Percentiles rank a stretch among this genome's conserved stretches.
These are phyloP conservation scores for Bryum argenteum DNA, from an alignment of 225 moss, liverwort and hornwort genomes.

Conservation along the genomic window DNA sequence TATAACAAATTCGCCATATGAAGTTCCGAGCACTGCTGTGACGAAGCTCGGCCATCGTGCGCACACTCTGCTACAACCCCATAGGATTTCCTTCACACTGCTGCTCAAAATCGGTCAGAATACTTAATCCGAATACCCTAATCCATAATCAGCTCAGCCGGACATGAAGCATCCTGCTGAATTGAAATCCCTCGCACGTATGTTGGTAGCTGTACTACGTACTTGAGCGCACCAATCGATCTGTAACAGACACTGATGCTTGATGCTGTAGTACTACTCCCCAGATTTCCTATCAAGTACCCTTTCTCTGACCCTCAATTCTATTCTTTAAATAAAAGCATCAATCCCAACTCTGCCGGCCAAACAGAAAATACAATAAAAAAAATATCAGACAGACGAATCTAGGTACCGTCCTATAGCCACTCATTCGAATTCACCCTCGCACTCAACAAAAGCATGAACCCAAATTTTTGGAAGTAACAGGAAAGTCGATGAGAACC, in stretches of 20 bases:
- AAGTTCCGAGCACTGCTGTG: constrained; percentile 30
- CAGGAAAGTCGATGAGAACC: neutral
- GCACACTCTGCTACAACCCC: constrained; percentile 27
- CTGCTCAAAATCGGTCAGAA: constrained; percentile 20
- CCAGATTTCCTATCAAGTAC: neutral
- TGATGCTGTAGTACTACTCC: constrained; percentile 21
- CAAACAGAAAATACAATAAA: neutral
- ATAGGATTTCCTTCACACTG: constrained; percentile 12
- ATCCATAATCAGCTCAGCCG: constrained; percentile 14
- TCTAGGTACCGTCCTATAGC: neutral
- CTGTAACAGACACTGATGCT: constrained; percentile 15
- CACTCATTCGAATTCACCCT: neutral
- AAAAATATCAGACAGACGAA: neutral
- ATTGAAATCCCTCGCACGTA: constrained; percentile 2
- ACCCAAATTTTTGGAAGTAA: too few relatives aligned
- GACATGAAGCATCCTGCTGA: neutral
- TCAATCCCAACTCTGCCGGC: constrained; percentile 29
- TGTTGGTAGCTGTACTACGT: neutral
- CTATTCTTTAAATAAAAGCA: too few relatives aligned
- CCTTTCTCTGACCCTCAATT: constrained; percentile 14
- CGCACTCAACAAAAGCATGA: too few relatives aligned
- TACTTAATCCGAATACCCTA: neutral
- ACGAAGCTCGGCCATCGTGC: constrained; percentile 41
- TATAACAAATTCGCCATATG: constrained; percentile 41
- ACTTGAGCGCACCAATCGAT: constrained; percentile 19